phyloP scores from a whole-genome alignment of 2,329 filamentous ascomycete species.

The Penicillium nordicum region DNA sequence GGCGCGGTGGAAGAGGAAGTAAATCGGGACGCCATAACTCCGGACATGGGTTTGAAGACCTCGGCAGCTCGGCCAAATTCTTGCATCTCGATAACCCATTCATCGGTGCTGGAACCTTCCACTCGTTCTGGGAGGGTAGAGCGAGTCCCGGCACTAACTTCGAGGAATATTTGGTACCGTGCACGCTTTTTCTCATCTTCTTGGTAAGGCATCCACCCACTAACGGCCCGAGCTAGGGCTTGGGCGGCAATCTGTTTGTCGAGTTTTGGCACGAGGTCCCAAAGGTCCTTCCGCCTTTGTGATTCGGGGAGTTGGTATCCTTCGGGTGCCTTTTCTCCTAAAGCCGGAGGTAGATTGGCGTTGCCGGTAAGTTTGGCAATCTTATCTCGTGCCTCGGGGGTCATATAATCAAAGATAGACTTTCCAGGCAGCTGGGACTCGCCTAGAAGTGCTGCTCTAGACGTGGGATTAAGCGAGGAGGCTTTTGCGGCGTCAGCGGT shows the following conservation, averaged over 20 bases:
- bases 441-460: conserved; percentile 75
- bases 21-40: conserved; percentile 89
- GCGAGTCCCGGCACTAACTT: conserved; percentile 65
- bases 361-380: conserved; percentile 74
- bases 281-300: conserved; percentile 58
- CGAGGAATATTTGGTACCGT: conserved; percentile 80
- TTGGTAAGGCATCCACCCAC: conserved; percentile 76
- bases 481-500: conserved; percentile 73
- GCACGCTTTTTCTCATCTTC: conserved; percentile 74
- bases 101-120: conserved; percentile 56
- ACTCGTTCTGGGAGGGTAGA: conserved; percentile 57
- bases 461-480: conserved; percentile 70
- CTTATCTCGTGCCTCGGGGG: conserved; percentile 70
- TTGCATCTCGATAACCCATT: conserved; percentile 74
- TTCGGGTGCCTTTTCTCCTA: conserved; percentile 66
- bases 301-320: conserved; percentile 62
- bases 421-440: conserved; percentile 81
- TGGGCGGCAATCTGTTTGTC: conserved; percentile 66
- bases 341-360: conserved; percentile 69
- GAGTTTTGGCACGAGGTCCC: conserved; percentile 60
- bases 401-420: conserved; percentile 92
- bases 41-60: conserved; percentile 88
- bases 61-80: conserved; percentile 72
- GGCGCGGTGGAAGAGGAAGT: conserved; percentile 56
- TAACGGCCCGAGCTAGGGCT: conserved; percentile 62